phyloP scores from a whole-genome alignment of 31 red algal genomes.

The Asparagopsis taxiformis region DNA sequence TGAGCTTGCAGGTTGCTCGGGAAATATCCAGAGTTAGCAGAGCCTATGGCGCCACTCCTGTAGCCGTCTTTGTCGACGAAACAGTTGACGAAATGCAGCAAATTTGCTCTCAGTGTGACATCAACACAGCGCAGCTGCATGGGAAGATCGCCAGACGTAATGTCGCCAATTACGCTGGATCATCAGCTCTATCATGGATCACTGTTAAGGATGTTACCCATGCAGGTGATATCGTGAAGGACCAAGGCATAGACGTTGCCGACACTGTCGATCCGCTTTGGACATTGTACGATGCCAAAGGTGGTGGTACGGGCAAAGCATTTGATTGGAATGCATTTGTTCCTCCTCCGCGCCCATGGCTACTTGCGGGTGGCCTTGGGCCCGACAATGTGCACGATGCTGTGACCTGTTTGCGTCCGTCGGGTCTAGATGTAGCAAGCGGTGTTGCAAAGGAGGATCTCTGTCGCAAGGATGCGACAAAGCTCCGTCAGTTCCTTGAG shows the following conservation, averaged over 20 bases:
- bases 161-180: constrained; percentile 3
- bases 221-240: constrained; percentile 24
- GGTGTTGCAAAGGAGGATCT: constrained; percentile 57
- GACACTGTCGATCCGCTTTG: constrained; percentile 19
- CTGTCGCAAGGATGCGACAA: constrained; percentile 49
- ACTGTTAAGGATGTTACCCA: constrained; percentile 57
- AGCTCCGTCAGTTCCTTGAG: constrained; percentile 43
- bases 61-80: constrained; percentile 80
- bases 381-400: constrained; percentile 61
- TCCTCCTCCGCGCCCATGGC: constrained; percentile 48
- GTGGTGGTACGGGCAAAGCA: constrained; percentile 67
- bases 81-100: constrained; percentile 18
- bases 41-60: constrained; percentile 48
- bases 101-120: constrained; percentile 20
- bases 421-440: constrained; percentile 72
- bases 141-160: constrained; percentile 15
- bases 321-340: constrained; percentile 77
- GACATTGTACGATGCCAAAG: constrained; percentile 73
- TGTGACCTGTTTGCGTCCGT: constrained; percentile 20
- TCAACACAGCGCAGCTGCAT: constrained; percentile 68
- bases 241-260: not conserved
- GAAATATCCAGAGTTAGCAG: constrained; percentile 48
- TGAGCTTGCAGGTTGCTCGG: constrained; percentile 10
- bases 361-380: constrained; percentile 73
- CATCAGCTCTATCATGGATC: constrained; percentile 28